Evolutionary conservation across 2,329 filamentous ascomycete species (phyloP).

Genomic region (Fusarium sp.): DNA sequence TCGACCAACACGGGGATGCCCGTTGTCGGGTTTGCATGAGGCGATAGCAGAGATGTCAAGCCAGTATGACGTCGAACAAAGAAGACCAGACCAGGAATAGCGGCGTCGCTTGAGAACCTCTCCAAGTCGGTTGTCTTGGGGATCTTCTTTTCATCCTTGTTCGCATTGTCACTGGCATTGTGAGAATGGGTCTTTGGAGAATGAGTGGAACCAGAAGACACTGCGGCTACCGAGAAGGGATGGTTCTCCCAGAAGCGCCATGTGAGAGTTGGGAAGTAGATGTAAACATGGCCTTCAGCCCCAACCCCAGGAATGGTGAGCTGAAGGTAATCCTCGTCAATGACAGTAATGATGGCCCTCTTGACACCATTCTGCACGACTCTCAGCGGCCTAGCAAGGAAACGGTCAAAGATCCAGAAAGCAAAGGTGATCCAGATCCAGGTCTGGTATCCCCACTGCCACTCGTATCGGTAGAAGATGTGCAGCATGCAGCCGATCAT

Average conservation of each 20-base stretch:
- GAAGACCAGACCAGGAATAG: background rate
- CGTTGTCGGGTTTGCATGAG: background rate
- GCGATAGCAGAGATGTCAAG: background rate
- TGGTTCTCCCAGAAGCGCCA: slow-evolving; percentile 49
- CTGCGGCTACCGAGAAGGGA: slow-evolving; percentile 43
- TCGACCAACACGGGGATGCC: background rate
- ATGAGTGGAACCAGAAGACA: background rate
- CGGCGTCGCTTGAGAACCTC: background rate
- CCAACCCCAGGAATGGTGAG: slow-evolving; percentile 41
- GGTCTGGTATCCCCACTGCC: slow-evolving; percentile 58
- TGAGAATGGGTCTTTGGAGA: background rate
- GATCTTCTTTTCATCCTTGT: background rate
- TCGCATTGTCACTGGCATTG: background rate
- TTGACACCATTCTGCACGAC: slow-evolving; percentile 18
- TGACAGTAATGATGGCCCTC: background rate
- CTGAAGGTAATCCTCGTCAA: slow-evolving; percentile 41
- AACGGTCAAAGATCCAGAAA: slow-evolving; percentile 44
- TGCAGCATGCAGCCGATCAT: slow-evolving; percentile 58
- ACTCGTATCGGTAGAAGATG: slow-evolving; percentile 49
- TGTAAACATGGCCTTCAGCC: slow-evolving; percentile 43
- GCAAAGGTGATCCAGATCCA: slow-evolving; percentile 44
- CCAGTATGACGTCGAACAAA: background rate
- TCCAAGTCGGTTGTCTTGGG: background rate
- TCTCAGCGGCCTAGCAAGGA: slow-evolving; percentile 23
- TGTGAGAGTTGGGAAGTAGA: slow-evolving; percentile 43